Base-by-base conservation (phyloP, 2,329 filamentous ascomycete species). In the Cucurbitaria berberidis region DNA sequence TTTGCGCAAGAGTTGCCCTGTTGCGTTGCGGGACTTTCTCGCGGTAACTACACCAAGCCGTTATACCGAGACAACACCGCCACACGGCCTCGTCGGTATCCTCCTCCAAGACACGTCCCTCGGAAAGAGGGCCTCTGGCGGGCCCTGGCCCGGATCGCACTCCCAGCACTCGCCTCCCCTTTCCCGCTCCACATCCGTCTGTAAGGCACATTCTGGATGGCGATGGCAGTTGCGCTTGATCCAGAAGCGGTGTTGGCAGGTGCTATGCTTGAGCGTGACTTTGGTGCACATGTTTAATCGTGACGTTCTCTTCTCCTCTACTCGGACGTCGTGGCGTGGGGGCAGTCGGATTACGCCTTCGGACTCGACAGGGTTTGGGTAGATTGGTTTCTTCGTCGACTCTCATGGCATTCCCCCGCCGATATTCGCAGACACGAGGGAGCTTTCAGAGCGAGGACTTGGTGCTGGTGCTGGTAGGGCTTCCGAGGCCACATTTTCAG, bases 91-190 rank as follows among this genome's bases (percentile, higher is more conserved):
- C n/a, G 40, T 55, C 19, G 49, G 49, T 8, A 65, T 55, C 22
- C 48, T 55, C 1, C 53, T 48, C 64, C 60, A 64, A n/a, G 53
- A 51, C n/a, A 64, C 55, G 9, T 64, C 51, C 9, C 53, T 53
- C 0, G 55, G 46, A 41, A 67, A 67, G 5, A 67, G 48, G 15
- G 64, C 62, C 30, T 62, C 55, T 13, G 62, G 64, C 19, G 64
- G 64, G 4, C 53, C 62, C 35, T 67, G 64, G 3, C 55, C 62
- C 6, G 60, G 59, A 48, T 64, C 62, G 6, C 62, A 67, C 1
- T 61, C 63, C 63, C 62, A 66, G 19, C 62, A 66, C 19, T 65
- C 62, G 10, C 63, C 63, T 13, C 63, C 63, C 30, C 51, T 57
- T 32, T 58, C 53, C 3, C 63, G 62, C 6, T 59, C 21, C 2